Percentiles rank a stretch among this genome's conserved stretches.
Conservation (phyloP, 208 protist genomes). For the Leishmania tropica region DNA sequence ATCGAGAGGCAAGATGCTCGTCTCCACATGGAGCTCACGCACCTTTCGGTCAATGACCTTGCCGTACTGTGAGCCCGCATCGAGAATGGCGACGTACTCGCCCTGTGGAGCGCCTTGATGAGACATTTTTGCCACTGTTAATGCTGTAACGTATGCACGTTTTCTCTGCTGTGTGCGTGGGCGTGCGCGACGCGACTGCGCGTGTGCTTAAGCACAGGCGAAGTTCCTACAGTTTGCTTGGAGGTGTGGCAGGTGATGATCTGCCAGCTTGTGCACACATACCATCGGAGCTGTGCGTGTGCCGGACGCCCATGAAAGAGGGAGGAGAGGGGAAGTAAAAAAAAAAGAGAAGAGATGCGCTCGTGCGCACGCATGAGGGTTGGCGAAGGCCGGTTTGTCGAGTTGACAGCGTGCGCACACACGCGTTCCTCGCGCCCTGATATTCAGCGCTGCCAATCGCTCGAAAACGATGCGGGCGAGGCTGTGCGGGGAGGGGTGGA, state of each 20-base stretch:
- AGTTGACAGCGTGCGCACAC: background rate
- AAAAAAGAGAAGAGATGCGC: background rate
- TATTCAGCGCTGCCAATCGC: background rate
- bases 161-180: background rate
- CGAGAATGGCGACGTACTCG: slow-evolving; percentile 94
- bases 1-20: slow-evolving; percentile 90
- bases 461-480: background rate
- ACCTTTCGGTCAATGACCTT: slow-evolving; percentile 97
- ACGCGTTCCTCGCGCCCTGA: background rate
- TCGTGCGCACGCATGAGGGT: background rate
- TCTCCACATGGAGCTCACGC: slow-evolving; percentile 94
- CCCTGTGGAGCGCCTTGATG: slow-evolving; percentile 6
- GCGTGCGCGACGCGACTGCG: background rate
- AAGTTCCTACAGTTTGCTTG: no score
- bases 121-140: background rate
- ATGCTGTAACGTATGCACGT: background rate
- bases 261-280: background rate
- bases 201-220: background rate
- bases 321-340: background rate
- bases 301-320: background rate
- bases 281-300: background rate
- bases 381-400: background rate
- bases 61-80: slow-evolving; percentile 96
- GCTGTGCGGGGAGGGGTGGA: background rate
- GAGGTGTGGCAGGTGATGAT: background rate